Evolutionary conservation across 768 basidiomycete species (phyloP).

Genomic region (Kwoniella mangroviensis): DNA sequence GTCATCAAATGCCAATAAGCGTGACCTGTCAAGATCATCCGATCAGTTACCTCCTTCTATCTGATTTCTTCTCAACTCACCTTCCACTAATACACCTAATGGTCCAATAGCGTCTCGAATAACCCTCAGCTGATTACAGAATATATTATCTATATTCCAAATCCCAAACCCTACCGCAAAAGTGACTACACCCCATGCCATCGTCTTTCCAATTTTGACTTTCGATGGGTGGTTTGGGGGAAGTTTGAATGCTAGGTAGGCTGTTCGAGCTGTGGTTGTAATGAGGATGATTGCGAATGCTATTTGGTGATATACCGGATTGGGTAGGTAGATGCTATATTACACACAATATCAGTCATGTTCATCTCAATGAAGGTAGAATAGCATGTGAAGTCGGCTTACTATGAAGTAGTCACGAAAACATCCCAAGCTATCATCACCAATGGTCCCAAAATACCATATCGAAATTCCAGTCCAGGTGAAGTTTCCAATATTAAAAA

Average conservation of each 20-base stretch:
- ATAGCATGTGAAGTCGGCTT: slow-evolving; percentile 52
- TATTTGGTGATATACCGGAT: slow-evolving; percentile 79
- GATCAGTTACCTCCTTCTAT: no score
- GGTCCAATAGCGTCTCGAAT: slow-evolving; percentile 29
- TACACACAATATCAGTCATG: not conserved
- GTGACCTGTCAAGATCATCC: slow-evolving; percentile 31
- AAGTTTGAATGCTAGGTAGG: slow-evolving; percentile 64
- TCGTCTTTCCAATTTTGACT: slow-evolving; percentile 60
- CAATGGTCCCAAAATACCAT: slow-evolving; percentile 37
- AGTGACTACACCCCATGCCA: slow-evolving; percentile 64
- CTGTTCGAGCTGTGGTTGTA: slow-evolving; percentile 60
- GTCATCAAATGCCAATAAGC: slow-evolving; percentile 55
- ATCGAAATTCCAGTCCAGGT: slow-evolving; percentile 39
- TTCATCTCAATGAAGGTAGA: not conserved
- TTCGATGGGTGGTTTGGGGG: slow-evolving; percentile 47
- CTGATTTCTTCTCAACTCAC: slow-evolving; percentile 25
- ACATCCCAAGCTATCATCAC: slow-evolving; percentile 63
- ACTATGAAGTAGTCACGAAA: slow-evolving; percentile 77
- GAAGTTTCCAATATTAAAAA: slow-evolving; percentile 65
- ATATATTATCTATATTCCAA: slow-evolving; percentile 82
- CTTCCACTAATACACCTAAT: slow-evolving; percentile 47
- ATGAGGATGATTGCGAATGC: slow-evolving; percentile 71
- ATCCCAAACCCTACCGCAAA: slow-evolving; percentile 72
- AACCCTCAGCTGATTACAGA: slow-evolving; percentile 61
- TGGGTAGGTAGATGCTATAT: slow-evolving; percentile 68